Percentiles rank a stretch among this genome's conserved stretches.
Conservation (phyloP, 2,329 filamentous ascomycete genomes). For the Helotiales sp. region DNA sequence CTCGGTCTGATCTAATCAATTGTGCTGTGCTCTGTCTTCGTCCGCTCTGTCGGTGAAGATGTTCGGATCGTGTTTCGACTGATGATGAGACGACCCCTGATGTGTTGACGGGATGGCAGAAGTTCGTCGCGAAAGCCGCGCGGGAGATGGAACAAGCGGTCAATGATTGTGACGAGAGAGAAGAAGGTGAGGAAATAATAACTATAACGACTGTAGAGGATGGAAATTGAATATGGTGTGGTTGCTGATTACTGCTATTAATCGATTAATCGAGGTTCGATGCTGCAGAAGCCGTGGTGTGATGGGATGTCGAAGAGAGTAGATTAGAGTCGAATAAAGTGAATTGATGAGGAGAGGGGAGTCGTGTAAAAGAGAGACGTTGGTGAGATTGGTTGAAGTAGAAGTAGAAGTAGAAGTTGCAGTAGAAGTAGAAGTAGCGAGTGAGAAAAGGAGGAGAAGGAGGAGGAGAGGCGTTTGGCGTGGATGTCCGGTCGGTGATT, state of each 20-base stretch:
- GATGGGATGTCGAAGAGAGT: neutral
- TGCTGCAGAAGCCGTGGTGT: constrained; percentile 6
- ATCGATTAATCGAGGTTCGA: neutral
- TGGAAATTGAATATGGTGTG: neutral
- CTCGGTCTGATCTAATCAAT: neutral
- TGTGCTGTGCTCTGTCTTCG: neutral
- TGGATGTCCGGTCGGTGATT: constrained; percentile 1
- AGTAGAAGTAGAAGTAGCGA: no score
- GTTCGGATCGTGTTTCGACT: constrained; percentile 22
- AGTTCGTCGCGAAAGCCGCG: constrained; percentile 16
- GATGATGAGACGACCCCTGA: constrained; percentile 13
- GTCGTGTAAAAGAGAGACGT: no score
- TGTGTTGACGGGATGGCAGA: constrained; percentile 1
- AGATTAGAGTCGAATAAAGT: neutral
- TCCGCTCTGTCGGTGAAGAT: neutral
- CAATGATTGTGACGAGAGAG: neutral
- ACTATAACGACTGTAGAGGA: constrained; percentile 1
- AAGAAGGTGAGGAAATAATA: neutral
- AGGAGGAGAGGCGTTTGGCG: neutral
- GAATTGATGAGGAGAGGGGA: neutral
- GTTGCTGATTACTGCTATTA: constrained; percentile 1
- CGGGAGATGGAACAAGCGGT: constrained; percentile 9
- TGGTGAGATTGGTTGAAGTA: neutral
- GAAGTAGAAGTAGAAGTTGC: no score
- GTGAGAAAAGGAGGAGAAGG: neutral